phyloP scores from a whole-genome alignment of 805 yeast genomes.

The Sugiyamaella mastotermitis region DNA sequence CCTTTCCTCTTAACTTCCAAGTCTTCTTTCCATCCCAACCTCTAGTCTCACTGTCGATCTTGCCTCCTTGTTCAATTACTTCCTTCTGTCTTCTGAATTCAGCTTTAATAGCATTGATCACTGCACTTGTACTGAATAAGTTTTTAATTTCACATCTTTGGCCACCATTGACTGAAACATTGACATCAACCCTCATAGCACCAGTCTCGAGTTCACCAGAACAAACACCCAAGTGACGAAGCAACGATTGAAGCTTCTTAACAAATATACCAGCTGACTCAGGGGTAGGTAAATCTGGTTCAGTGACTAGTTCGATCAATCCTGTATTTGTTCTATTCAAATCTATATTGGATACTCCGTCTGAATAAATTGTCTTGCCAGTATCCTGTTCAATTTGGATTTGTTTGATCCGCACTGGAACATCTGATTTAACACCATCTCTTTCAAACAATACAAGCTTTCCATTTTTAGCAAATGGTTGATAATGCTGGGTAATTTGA shows the following conservation, averaged over 20 bases:
- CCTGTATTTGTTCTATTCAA: conserved; percentile 82
- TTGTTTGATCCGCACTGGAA: conserved; percentile 61
- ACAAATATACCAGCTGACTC: conserved; percentile 72
- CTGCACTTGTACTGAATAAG: conserved; percentile 76
- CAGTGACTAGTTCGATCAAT: conserved; percentile 83
- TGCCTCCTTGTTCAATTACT: conserved; percentile 37
- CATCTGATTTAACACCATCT: conserved; percentile 46
- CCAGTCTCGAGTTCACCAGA: conserved; percentile 92
- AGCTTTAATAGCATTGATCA: conserved; percentile 60
- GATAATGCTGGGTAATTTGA: conserved; percentile 86
- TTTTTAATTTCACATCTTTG: conserved; percentile 85
- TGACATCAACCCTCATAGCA: conserved; percentile 92
- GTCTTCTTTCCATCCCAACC: conserved; percentile 87
- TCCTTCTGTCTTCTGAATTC: conserved; percentile 69
- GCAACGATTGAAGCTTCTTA: conserved; percentile 68
- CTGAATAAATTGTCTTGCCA: conserved; percentile 63
- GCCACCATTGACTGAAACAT: conserved; percentile 66
- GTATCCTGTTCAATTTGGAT: conserved; percentile 94
- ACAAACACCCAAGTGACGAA: conserved; percentile 65
- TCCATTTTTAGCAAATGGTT: conserved; percentile 75
- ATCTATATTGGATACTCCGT: conserved; percentile 50
- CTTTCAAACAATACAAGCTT: conserved; percentile 39
- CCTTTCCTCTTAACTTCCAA: conserved; percentile 64
- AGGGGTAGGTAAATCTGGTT: conserved; percentile 70
- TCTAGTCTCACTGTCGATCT: conserved; percentile 60